phyloP scores from a whole-genome alignment of 2,329 filamentous ascomycete genomes.

The Elsinoe fawcettii region DNA sequence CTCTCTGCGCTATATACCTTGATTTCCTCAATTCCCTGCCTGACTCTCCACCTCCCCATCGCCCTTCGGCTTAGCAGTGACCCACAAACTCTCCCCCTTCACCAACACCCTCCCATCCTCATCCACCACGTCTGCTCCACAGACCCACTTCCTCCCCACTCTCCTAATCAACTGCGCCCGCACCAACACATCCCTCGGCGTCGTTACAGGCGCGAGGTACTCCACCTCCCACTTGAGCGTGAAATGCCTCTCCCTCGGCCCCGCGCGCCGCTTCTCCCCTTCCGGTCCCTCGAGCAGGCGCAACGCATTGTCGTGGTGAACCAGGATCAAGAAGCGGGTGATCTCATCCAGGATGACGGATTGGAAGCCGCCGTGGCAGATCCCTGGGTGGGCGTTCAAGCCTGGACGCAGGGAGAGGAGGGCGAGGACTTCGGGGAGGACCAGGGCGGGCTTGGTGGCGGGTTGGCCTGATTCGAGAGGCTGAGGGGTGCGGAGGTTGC shows the following conservation, averaged over 20 bases:
- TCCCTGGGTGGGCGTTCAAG: slow-evolving; percentile 55
- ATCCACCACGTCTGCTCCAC: slow-evolving; percentile 1
- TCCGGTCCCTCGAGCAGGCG: neutral
- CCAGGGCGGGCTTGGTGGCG: neutral
- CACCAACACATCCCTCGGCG: slow-evolving; percentile 61
- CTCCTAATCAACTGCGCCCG: slow-evolving; percentile 57
- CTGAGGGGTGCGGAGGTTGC: neutral
- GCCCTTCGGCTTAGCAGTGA: slow-evolving; percentile 33
- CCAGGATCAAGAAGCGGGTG: slow-evolving; percentile 1
- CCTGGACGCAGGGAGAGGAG: slow-evolving; percentile 32
- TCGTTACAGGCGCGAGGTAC: slow-evolving; percentile 62
- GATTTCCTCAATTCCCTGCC: too few species aligned
- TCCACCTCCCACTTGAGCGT: slow-evolving; percentile 59
- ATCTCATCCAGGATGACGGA: slow-evolving; percentile 8
- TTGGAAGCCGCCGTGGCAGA: slow-evolving; percentile 8
- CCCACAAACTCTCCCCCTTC: slow-evolving; percentile 30
- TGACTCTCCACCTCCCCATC: slow-evolving; percentile 13
- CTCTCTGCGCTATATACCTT: too few species aligned
- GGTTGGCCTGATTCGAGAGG: neutral
- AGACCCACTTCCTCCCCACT: slow-evolving; percentile 42
- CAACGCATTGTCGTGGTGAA: neutral
- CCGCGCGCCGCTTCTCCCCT: neutral
- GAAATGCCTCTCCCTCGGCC: slow-evolving; percentile 5
- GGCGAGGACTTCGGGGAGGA: slow-evolving; percentile 5
- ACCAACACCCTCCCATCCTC: slow-evolving; percentile 16